Conservation (phyloP, 2,329 filamentous ascomycete species). For the Neonectria punicea region DNA sequence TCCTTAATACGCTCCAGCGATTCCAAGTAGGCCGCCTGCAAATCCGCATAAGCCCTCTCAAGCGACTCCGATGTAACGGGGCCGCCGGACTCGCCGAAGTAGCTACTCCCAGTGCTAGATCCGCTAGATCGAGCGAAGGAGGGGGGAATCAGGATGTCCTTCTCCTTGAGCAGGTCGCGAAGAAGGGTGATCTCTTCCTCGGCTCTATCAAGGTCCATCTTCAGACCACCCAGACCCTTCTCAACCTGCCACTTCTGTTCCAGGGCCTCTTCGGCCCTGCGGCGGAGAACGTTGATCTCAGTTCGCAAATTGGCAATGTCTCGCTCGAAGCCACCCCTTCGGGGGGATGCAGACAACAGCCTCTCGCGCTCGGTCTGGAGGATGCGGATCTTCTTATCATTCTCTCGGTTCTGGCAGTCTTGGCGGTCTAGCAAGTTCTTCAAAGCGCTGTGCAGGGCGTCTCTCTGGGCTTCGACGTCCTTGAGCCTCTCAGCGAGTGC, state of each 20-base stretch:
- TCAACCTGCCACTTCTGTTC: slow-evolving; percentile 97
- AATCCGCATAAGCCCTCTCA: slow-evolving; percentile 77
- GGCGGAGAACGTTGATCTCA: slow-evolving; percentile 85
- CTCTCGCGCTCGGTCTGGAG: slow-evolving; percentile 83
- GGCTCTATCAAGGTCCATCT: slow-evolving; percentile 96
- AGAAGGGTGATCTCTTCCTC: slow-evolving; percentile 93
- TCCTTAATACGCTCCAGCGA: slow-evolving; percentile 74
- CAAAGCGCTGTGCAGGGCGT: slow-evolving; percentile 88
- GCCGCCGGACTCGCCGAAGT: slow-evolving; percentile 44
- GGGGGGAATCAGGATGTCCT: slow-evolving; percentile 80
- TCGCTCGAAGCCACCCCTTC: slow-evolving; percentile 81
- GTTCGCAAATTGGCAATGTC: slow-evolving; percentile 83
- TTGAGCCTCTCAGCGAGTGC: slow-evolving; percentile 82
- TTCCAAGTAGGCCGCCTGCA: slow-evolving; percentile 76
- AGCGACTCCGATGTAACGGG: slow-evolving; percentile 77
- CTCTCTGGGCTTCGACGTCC: slow-evolving; percentile 92
- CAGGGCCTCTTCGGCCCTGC: slow-evolving; percentile 90
- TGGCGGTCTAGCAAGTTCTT: slow-evolving; percentile 88
- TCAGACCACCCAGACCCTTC: slow-evolving; percentile 86
- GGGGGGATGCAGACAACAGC: slow-evolving; percentile 74
- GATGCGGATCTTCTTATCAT: slow-evolving; percentile 80
- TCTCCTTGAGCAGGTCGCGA: slow-evolving; percentile 79
- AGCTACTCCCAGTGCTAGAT: slow-evolving; percentile 43
- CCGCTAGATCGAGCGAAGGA: slow-evolving; percentile 60
- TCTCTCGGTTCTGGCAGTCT: slow-evolving; percentile 84